These are phyloP conservation scores for Salix udensis DNA, from an alignment of 345 rosid species.

Conservation along the genomic window DNA sequence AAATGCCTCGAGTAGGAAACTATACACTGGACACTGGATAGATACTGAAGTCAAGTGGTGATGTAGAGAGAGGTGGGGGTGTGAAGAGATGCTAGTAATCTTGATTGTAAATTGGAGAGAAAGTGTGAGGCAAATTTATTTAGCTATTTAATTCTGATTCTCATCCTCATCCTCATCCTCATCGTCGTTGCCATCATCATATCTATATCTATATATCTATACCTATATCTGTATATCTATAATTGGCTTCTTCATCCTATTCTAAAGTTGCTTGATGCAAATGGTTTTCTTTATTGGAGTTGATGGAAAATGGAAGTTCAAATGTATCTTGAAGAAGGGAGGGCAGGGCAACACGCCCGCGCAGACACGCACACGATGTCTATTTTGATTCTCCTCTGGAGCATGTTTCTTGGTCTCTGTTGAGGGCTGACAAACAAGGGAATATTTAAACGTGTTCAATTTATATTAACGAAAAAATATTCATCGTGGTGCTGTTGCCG, in stretches of 20 bases:
- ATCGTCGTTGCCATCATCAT: no score
- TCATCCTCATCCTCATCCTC: no score
- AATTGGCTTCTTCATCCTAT: no score
- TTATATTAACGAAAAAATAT: no score
- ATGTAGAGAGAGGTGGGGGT: background rate
- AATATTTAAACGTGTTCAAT: no score
- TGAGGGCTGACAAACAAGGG: background rate
- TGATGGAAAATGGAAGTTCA: slow-evolving; percentile 1
- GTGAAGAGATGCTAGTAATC: background rate
- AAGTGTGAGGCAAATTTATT: background rate
- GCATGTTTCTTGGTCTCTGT: background rate
- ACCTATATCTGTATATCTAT: no score
- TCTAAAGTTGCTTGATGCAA: background rate
- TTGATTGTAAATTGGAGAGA: background rate
- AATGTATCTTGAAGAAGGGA: background rate
- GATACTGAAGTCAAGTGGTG: background rate
- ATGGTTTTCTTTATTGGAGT: background rate
- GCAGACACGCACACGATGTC: no score
- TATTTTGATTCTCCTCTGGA: background rate
- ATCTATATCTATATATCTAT: no score
- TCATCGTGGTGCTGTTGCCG: background rate
- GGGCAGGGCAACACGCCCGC: background rate
- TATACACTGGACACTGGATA: background rate
- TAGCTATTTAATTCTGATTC: background rate
- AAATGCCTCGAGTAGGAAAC: background rate